phyloP scores from a whole-genome alignment of 2,329 filamentous ascomycete genomes.

The Didymella pomorum region DNA sequence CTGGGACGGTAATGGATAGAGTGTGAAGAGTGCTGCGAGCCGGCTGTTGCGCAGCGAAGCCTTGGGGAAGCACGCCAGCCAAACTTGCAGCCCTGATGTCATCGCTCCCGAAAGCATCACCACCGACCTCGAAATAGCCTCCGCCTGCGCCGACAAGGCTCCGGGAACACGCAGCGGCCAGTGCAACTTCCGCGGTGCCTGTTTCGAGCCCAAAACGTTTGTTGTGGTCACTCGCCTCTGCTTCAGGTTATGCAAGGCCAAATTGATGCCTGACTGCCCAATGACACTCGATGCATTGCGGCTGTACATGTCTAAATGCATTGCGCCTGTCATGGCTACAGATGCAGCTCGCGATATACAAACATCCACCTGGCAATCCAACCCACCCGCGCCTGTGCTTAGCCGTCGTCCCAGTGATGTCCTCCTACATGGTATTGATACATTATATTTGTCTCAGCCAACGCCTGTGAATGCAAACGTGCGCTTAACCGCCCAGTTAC shows the following conservation, averaged over 20 bases:
- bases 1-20: neutral
- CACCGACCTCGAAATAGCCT: slow-evolving; percentile 8
- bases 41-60: slow-evolving; percentile 8
- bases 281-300: neutral
- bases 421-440: neutral
- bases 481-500: slow-evolving; percentile 30
- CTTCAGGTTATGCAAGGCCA: slow-evolving; percentile 6
- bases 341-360: neutral
- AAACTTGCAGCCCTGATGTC: slow-evolving; percentile 19
- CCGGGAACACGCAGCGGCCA: slow-evolving; percentile 13
- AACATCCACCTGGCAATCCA: neutral
- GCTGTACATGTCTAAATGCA: slow-evolving; percentile 5
- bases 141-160: slow-evolving; percentile 2
- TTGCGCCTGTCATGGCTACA: slow-evolving; percentile 3
- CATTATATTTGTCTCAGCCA: slow-evolving; percentile 1
- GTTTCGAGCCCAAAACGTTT: slow-evolving; percentile 8
- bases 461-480: slow-evolving; percentile 14
- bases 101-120: slow-evolving; percentile 18
- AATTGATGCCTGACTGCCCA: slow-evolving; percentile 1
- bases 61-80: slow-evolving; percentile 9
- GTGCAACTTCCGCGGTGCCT: slow-evolving; percentile 10
- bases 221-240: neutral
- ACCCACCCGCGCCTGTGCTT: neutral
- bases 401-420: neutral
- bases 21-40: slow-evolving; percentile 7